Percentiles rank a stretch among this genome's conserved stretches.
Evolutionary conservation across 352 stramenopile species (phyloP).

Genomic region (Phytophthora constricta): DNA sequence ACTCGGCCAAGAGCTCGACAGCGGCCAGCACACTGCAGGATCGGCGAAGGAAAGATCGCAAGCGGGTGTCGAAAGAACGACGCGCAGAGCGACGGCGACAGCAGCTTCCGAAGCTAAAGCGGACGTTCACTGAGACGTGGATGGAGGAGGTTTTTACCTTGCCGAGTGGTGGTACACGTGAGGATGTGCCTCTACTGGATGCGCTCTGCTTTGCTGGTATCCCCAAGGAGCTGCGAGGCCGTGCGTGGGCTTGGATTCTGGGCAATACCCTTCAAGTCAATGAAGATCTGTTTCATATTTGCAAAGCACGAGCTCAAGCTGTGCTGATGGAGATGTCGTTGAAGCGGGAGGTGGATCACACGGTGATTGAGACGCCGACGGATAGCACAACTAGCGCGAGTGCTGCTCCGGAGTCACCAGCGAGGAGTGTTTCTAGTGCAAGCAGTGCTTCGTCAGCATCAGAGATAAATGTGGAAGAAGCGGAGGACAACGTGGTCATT

Average conservation of each 20-base stretch:
- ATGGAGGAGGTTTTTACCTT: slow-evolving; percentile 66
- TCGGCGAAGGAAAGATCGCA: slow-evolving; percentile 24
- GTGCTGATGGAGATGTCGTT: slow-evolving; percentile 80
- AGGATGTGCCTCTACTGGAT: slow-evolving; percentile 49
- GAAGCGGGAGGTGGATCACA: slow-evolving; percentile 62
- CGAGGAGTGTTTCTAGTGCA: slow-evolving; percentile 33
- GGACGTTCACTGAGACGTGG: slow-evolving; percentile 80
- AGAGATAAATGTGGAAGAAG: slow-evolving; percentile 22
- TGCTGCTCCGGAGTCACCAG: slow-evolving; percentile 33
- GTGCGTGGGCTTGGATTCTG: slow-evolving; percentile 81
- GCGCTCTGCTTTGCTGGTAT: slow-evolving; percentile 83
- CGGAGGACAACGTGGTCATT: neutral
- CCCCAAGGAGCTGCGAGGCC: slow-evolving; percentile 82
- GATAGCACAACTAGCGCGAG: slow-evolving; percentile 29
- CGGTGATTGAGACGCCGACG: slow-evolving; percentile 24
- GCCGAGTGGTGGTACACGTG: slow-evolving; percentile 38
- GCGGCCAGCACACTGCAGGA: slow-evolving; percentile 29
- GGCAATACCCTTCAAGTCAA: slow-evolving; percentile 88
- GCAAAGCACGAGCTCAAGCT: slow-evolving; percentile 71
- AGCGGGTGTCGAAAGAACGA: slow-evolving; percentile 66
- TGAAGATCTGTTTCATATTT: slow-evolving; percentile 86
- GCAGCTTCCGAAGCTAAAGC: slow-evolving; percentile 72
- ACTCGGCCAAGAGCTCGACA: slow-evolving; percentile 40
- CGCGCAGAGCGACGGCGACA: slow-evolving; percentile 67
- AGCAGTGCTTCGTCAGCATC: slow-evolving; percentile 44